phyloP scores from a whole-genome alignment of 2,329 filamentous ascomycete species.

The Fusarium sp. region DNA sequence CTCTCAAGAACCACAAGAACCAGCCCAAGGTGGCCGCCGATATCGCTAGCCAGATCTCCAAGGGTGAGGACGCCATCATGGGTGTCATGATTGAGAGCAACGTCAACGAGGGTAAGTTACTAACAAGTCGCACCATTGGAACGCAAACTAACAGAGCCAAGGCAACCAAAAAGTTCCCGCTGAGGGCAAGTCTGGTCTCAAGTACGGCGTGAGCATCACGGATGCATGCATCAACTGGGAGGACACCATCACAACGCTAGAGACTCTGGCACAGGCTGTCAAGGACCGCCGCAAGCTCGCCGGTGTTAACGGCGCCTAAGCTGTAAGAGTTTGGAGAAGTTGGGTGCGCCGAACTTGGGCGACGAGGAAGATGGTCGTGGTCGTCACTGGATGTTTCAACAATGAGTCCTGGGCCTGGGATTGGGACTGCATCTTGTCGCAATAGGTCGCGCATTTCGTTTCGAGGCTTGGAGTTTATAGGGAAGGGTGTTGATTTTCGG shows the following conservation, averaged over 20 bases:
- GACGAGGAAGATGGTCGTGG: neutral
- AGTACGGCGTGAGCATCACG: conserved; percentile 96
- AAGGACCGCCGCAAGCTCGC: conserved; percentile 62
- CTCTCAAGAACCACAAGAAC: conserved; percentile 95
- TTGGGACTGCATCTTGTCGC: conserved; percentile 21
- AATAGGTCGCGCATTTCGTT: conserved; percentile 26
- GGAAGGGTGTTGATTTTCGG: conserved; percentile 32
- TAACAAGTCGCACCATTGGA: neutral
- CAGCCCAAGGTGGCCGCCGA: conserved; percentile 91
- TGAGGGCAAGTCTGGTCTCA: conserved; percentile 84
- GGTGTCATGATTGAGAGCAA: conserved; percentile 99
- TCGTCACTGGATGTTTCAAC: conserved; percentile 1
- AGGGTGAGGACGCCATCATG: conserved; percentile 88
- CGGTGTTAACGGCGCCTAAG: conserved; percentile 38
- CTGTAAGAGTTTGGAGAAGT: neutral
- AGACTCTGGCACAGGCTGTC: conserved; percentile 82
- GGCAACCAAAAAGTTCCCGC: conserved; percentile 91
- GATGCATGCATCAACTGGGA: conserved; percentile 98
- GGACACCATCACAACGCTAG: conserved; percentile 83
- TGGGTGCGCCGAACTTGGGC: neutral
- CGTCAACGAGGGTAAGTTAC: conserved; percentile 84
- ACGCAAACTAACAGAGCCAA: conserved; percentile 40
- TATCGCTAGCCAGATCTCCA: conserved; percentile 85
- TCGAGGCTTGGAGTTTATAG: conserved; percentile 40
- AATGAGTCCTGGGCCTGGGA: neutral